phyloP scores from a whole-genome alignment of 2,329 filamentous ascomycete genomes.

The Aureobasidium uvarum region DNA sequence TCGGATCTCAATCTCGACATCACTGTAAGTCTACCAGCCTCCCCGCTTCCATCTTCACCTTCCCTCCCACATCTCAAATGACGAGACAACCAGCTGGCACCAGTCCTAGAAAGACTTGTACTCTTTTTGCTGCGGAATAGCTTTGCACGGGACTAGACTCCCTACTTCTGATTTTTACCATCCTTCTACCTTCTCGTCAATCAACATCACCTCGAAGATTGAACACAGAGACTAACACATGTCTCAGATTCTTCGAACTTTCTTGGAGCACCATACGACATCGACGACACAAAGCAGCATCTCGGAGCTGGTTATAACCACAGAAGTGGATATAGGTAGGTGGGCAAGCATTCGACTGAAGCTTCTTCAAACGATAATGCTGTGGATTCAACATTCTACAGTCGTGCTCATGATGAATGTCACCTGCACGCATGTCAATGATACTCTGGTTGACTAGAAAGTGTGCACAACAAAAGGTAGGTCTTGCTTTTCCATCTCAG shows the following conservation, averaged over 20 bases:
- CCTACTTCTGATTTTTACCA: constrained; percentile 11
- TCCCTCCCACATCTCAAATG: not conserved
- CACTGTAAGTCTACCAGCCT: not conserved
- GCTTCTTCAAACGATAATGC: not conserved
- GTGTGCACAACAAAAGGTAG: not conserved
- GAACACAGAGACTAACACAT: constrained; percentile 5
- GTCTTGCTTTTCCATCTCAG: not conserved
- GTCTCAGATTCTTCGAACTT: not conserved
- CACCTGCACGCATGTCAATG: not conserved
- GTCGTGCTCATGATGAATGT: not conserved
- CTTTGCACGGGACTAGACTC: constrained; percentile 38
- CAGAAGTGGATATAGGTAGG: not conserved
- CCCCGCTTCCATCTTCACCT: not conserved
- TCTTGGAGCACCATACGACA: too few relatives aligned
- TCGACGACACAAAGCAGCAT: not conserved
- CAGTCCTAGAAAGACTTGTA: constrained; percentile 64
- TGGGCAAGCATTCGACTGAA: not conserved
- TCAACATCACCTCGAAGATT: not conserved
- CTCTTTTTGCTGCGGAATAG: constrained; percentile 62
- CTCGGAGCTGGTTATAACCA: not conserved
- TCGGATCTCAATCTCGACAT: not conserved
- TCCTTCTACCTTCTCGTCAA: not conserved
- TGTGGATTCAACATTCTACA: constrained; percentile 10
- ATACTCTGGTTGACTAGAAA: not conserved
- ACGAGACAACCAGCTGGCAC: constrained; percentile 56